Conservation (phyloP, 75 land plant genomes). For the Azolla pinnata region DNA sequence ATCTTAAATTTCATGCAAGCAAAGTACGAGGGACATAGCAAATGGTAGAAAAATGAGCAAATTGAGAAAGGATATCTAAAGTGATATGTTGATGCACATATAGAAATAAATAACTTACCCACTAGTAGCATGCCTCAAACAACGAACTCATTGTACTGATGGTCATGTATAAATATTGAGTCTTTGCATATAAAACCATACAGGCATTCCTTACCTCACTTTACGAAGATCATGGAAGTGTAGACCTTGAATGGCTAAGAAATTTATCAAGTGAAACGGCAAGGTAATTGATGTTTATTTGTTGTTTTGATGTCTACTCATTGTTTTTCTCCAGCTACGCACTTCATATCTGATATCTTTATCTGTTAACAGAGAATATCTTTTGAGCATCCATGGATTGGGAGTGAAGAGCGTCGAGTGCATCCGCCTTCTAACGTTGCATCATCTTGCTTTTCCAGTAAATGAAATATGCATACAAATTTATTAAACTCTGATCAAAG, state of each 20-base stretch:
- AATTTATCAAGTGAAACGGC: slow-evolving; percentile 43
- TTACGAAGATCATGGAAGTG: slow-evolving; percentile 39
- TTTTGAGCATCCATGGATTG: slow-evolving; percentile 56
- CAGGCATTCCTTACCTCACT: slow-evolving; percentile 54
- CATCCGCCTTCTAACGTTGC: slow-evolving; percentile 65
- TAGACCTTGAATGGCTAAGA: slow-evolving; percentile 66
- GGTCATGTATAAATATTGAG: too few species aligned
- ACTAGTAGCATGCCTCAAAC: too few species aligned
- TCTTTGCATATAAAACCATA: too few species aligned
- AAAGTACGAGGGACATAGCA: too few species aligned
- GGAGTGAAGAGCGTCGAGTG: slow-evolving; percentile 85
- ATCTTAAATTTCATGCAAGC: too few species aligned
- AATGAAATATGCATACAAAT: too few species aligned
- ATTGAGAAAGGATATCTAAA: too few species aligned
- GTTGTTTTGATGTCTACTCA: neutral
- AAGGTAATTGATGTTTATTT: slow-evolving; percentile 28
- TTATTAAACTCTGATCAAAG: too few species aligned
- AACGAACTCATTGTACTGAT: too few species aligned
- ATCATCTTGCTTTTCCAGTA: slow-evolving; percentile 79
- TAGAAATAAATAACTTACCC: too few species aligned
- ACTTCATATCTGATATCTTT: neutral
- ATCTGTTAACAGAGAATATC: slow-evolving; percentile 44
- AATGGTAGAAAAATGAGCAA: too few species aligned
- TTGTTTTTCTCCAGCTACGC: neutral
- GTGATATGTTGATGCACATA: too few species aligned